Percentiles rank a stretch among this genome's conserved stretches.
Conservation (phyloP, 2,329 filamentous ascomycete genomes). For the Dryadomyces sulphureus region DNA sequence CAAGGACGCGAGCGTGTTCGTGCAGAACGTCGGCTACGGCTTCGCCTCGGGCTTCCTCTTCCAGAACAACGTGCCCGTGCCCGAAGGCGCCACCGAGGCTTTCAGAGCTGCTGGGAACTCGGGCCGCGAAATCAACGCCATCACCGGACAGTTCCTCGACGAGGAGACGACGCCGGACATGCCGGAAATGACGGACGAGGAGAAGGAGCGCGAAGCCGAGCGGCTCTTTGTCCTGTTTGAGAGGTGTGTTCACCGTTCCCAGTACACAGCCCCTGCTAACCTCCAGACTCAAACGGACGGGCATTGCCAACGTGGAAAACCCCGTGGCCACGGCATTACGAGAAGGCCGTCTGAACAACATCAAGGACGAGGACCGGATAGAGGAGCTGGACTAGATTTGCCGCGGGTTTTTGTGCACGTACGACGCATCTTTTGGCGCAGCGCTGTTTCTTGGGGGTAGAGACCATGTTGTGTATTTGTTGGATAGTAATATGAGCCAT, state of each 20-base stretch:
- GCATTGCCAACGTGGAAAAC: constrained; percentile 64
- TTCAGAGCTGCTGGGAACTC: constrained; percentile 7
- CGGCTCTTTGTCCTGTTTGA: constrained; percentile 83
- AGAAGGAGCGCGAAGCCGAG: constrained; percentile 87
- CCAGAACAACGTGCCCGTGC: constrained; percentile 67
- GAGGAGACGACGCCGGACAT: constrained; percentile 43
- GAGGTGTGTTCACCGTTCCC: constrained; percentile 38
- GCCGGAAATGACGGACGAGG: constrained; percentile 73
- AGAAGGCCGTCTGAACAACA: constrained; percentile 56
- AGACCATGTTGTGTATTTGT: background rate
- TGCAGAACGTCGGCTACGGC: constrained; percentile 87
- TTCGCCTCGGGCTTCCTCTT: constrained; percentile 84
- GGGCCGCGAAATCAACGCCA: constrained; percentile 47
- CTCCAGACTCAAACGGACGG: constrained; percentile 50
- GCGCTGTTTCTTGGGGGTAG: background rate
- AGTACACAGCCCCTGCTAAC: background rate
- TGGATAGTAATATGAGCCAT: too few species aligned
- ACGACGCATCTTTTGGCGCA: background rate
- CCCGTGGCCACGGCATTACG: constrained; percentile 56
- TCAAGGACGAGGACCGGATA: constrained; percentile 41
- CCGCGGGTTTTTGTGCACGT: background rate
- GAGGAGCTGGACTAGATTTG: constrained; percentile 23
- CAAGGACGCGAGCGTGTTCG: constrained; percentile 63
- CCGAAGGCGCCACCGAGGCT: constrained; percentile 31
- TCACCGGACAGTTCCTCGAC: constrained; percentile 73